A percentile compares a stretch with the other conserved stretches of the same genome.
These are phyloP conservation scores for Drosera capensis DNA, from an alignment of 148 eudicot species.

Conservation along the genomic window DNA sequence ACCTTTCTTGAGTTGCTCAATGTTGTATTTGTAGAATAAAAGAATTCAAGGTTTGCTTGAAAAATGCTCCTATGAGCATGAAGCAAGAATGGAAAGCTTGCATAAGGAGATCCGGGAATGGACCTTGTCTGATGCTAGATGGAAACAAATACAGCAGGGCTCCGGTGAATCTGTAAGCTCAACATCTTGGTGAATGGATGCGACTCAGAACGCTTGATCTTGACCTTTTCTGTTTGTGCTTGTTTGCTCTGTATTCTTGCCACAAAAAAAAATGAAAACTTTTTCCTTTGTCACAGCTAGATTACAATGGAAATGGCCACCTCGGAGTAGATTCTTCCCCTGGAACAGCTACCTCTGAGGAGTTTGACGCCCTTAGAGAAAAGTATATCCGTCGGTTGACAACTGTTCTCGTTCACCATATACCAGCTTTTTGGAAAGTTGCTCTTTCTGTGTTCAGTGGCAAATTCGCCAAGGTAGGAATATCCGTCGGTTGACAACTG, in stretches of 20 bases:
- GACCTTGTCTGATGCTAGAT: conserved; percentile 64
- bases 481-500: conserved; percentile 2
- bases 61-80: conserved; percentile 75
- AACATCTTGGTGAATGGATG: conserved; percentile 5
- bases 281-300: too few relatives aligned
- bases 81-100: conserved; percentile 54
- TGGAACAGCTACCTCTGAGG: conserved; percentile 36
- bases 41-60: conserved; percentile 81
- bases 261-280: too few relatives aligned
- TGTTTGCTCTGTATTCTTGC: conserved; percentile 11
- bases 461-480: conserved; percentile 86
- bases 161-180: conserved; percentile 53
- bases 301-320: conserved; percentile 33
- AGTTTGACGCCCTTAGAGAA: conserved; percentile 76
- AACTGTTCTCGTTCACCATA: conserved; percentile 69
- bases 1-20: conserved; percentile 8
- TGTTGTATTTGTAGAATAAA: conserved; percentile 45
- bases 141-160: conserved; percentile 80
- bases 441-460: conserved; percentile 79
- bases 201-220: background rate
- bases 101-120: conserved; percentile 67
- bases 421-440: conserved; percentile 94
- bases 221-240: background rate
- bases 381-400: conserved; percentile 75
- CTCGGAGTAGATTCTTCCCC: conserved; percentile 26